Evolutionary conservation across 1,139 yeast genomes (phyloP).

Genomic region (Candida labiduridarum): DNA sequence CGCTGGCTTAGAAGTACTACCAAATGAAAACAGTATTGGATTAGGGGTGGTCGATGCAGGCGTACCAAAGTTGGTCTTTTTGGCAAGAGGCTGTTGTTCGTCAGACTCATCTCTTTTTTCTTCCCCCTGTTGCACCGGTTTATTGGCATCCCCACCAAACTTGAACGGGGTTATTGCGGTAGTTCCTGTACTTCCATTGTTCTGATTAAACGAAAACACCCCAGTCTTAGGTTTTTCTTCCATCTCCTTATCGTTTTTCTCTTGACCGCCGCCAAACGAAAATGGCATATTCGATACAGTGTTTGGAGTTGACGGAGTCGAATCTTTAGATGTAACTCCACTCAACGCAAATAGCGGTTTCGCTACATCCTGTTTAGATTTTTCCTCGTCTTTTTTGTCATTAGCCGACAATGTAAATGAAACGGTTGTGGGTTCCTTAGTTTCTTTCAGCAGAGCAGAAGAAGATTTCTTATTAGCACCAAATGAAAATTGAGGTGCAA

Average conservation of each 20-base stretch:
- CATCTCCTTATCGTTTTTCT: background rate
- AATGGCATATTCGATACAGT: background rate
- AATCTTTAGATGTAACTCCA: slow-evolving; percentile 1
- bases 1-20: slow-evolving; percentile 3
- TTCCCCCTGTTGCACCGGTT: background rate
- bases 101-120: background rate
- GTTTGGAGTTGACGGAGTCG: slow-evolving; percentile 1
- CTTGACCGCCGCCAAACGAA: background rate
- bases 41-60: slow-evolving; percentile 7
- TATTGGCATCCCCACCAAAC: background rate
- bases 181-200: background rate
- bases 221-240: background rate
- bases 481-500: slow-evolving; percentile 15
- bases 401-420: background rate
- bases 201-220: background rate
- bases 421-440: background rate
- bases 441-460: slow-evolving; percentile 2
- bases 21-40: slow-evolving; percentile 7
- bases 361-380: background rate
- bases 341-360: background rate
- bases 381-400: background rate
- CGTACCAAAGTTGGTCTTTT: slow-evolving; percentile 2
- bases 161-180: background rate
- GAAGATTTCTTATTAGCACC: slow-evolving; percentile 11
- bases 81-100: background rate